Base-by-base conservation (phyloP, 2,329 filamentous ascomycete genomes). In the Paraconiothyrium brasiliense region DNA sequence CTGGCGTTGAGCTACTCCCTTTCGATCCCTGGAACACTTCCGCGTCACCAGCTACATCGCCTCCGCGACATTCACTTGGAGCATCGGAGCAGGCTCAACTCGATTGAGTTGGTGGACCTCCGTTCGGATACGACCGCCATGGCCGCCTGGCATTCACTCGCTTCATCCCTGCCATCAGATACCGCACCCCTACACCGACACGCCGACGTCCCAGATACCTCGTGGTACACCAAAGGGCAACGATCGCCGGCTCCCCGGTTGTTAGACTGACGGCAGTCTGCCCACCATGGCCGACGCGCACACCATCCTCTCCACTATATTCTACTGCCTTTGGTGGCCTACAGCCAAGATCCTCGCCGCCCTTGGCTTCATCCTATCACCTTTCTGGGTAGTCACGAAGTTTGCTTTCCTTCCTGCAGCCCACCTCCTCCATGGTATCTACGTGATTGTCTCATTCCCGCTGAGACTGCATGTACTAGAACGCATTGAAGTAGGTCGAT, bases 401-500 rank as follows among this genome's bases (percentile, higher is more conserved):
- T 78, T 86, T 63, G 62, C 82, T 46, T 73, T 86, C n/a, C 79
- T 86, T 16, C 86, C 87, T 2, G 69, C 86, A 50, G 77, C 80
- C 56, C 75, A 84, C 67, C 71, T 88, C 27, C 80, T 75, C 11
- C 76, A 76, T 10, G 78, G 80, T 46, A 41, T 84, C 7, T 62
- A 83, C 34, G 72, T 76, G 50, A 62, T 83, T 48, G 62, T 80
- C 41, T 69, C 82, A 13, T 75, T 84, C n/a, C 86, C 86, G 2
- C 79, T 87, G 52, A 78, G 72, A 37, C 61, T 70, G 32, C 63
- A 72, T 55, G 68, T 87, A 41, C 70, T 88, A 14, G 79, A 81
- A 4, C 84, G 80, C 67, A 82, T 89, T 59, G 85, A 89, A 83
- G 87, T 88, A 79, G 52, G 74, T 58, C 13, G 10, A 7, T 47